Base-by-base conservation (phyloP, 2,329 filamentous ascomycete species). In the Aureobasidium sp. region DNA sequence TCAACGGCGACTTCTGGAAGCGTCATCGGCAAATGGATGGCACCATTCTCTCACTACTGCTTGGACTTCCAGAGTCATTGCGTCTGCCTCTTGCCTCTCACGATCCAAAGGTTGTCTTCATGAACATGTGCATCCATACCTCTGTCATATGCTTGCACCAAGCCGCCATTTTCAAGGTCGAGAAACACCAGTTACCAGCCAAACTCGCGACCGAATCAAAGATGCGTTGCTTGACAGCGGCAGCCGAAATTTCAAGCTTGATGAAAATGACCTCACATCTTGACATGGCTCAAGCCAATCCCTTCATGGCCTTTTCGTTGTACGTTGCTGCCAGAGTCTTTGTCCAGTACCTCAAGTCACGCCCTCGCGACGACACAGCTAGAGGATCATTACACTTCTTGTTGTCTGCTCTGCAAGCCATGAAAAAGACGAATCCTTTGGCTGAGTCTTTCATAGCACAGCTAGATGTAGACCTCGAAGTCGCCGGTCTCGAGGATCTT, bases 141-240 rank as follows among this genome's bases (percentile, higher is more conserved):
- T 95, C 90, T 1, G 90, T 89, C 1, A 97, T 98, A 51, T 97
- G 91, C 67, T 74, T 98, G n/a, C 93, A 98, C 64, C 93, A 98
- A 71, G 93, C 91, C 2, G 93, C 93, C 22, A 97, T 98, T 17
- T 96, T 91, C 77, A 97, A 96, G 67, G 90, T 90, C 0, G 91
- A 97, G 63, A 93, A 90, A 70, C 86, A 95, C 68, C 80, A 83
- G 50, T 73, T 96, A 56, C 84, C 88, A 0, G 74, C 79, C 1
- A 84, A 85, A 16, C 84, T 96, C 41, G 84, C 87, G 58, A 83
- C 86, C 1, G 91, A 97, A 66, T 95, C 90, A 68, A 96, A 95
- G 68, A 81, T 93, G 12, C 81, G 93, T 57, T 97, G 93, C 63
- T 89, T 97, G 55, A 90, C 90, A 19, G 90, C 91, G 11, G 93